Base-by-base conservation (phyloP, 148 eudicot species). In the Salicornia ramosissima region DNA sequence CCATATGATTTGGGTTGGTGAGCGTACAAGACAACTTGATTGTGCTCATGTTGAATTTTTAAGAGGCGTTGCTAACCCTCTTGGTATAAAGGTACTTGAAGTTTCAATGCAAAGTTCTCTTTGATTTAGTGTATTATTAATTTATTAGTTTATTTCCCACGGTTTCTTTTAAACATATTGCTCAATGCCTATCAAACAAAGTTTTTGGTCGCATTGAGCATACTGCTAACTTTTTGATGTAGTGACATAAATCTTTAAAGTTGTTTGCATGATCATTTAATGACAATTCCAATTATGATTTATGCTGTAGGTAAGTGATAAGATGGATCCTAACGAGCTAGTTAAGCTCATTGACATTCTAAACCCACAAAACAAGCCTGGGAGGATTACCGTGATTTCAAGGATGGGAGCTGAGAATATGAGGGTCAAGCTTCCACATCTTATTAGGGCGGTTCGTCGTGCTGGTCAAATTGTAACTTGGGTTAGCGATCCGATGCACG, bases 1-100 rank as follows among this genome's bases (percentile, higher is more conserved):
- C 59, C 94, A 88, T 78, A 84, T 86, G 90, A 21, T 88, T 71
- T 88, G 94, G 94, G 90, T 88, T 40, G 94, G 94, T 33, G 94
- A 88, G 71, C 89, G 88, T 72, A 88, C 94, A 4, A 75, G 94
- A 24, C 94, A 88, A 80, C 82, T 84, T 29, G 94, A 88, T 78
- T 86, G 94, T 74, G 86, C 90, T n/a, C 90, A 88, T 75, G 88
- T 88, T 24, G 94, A 88, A 78, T 88, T 88, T 71, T 68, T 88
- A 36, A 67, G 88, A 77, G 94, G 94, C 64, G 76, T 88, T 47
- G 82, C 88, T 64, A 88, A 88, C 54, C 94, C 88, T 49, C 85
- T 86, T 21, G 94, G 94, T n/a, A 84, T 88, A 69, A 88, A 88
- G 94, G 93, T 88, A 77, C 56, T 5, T 47, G 10, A 10, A 52